Evolutionary conservation across 2,329 filamentous ascomycete genomes (phyloP).

Genomic region (Diaporthe sp.): DNA sequence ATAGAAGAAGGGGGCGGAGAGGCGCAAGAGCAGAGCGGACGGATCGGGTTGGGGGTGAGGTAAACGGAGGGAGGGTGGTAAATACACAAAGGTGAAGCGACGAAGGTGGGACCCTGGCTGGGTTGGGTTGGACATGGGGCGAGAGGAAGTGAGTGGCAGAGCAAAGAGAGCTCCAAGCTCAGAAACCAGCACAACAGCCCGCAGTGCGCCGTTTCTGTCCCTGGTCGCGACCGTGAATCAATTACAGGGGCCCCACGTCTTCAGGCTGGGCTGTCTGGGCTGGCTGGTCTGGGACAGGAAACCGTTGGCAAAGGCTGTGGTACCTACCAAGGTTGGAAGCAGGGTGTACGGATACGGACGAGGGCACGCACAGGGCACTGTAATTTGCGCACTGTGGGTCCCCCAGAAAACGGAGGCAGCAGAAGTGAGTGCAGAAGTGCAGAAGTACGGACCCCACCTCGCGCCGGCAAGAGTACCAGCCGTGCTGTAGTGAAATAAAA

Average conservation of each 20-base stretch:
- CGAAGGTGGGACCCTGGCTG: too few species aligned
- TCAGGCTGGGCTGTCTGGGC: background rate
- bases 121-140: background rate
- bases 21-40: background rate
- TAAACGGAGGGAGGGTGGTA: background rate
- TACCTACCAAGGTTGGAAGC: constrained; percentile 20
- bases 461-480: background rate
- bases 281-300: constrained; percentile 14
- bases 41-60: background rate
- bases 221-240: constrained; percentile 6
- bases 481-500: background rate
- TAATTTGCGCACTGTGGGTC: constrained; percentile 26
- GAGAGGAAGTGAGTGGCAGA: background rate
- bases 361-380: background rate
- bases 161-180: constrained; percentile 11
- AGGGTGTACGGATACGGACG: constrained; percentile 15
- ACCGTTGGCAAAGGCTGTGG: constrained; percentile 17
- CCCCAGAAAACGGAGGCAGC: background rate
- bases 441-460: too few species aligned
- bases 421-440: too few species aligned
- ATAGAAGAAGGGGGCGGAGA: constrained; percentile 24
- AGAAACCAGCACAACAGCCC: background rate
- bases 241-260: constrained; percentile 22
- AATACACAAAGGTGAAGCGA: background rate
- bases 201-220: constrained; percentile 10